A percentile compares a stretch with the other conserved stretches of the same genome.
These are phyloP conservation scores for Cryptosporidium canis DNA, from an alignment of 169 alveolate genomes.

Conservation along the genomic window DNA sequence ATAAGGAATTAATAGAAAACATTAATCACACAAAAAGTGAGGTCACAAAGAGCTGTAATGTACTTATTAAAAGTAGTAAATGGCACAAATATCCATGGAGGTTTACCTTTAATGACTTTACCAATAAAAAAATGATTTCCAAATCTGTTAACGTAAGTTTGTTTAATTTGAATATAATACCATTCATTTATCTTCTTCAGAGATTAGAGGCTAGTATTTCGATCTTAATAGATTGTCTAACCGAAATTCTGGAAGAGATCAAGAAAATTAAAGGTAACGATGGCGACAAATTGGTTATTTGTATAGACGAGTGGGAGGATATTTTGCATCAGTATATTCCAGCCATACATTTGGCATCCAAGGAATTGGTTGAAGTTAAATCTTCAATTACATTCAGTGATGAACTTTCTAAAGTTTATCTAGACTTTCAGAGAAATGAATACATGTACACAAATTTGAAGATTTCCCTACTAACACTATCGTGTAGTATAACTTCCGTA, in stretches of 20 bases:
- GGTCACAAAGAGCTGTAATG: constrained; percentile 3
- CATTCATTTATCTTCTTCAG: not conserved
- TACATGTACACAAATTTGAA: constrained; percentile 59
- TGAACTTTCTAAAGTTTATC: constrained; percentile 38
- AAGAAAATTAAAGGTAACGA: not conserved
- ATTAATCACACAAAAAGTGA: constrained; percentile 19
- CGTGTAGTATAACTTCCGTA: constrained; percentile 60
- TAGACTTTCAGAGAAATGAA: constrained; percentile 61
- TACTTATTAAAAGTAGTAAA: constrained; percentile 31
- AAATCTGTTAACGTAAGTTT: constrained; percentile 51
- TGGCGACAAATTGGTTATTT: not conserved
- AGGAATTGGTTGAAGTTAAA: constrained; percentile 30
- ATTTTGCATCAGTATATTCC: constrained; percentile 37
- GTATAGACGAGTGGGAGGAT: constrained; percentile 51
- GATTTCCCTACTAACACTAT: constrained; percentile 40
- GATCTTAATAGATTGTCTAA: constrained; percentile 7
- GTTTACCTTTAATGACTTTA: constrained; percentile 43
- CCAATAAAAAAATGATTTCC: constrained; percentile 33
- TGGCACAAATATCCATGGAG: constrained; percentile 71
- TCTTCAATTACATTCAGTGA: constrained; percentile 38
- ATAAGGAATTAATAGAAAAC: constrained; percentile 2
- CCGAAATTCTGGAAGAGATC: constrained; percentile 19
- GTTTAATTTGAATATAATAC: not conserved
- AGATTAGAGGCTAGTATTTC: constrained; percentile 29
- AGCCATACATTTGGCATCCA: constrained; percentile 8